Conservation (phyloP, 805 yeast genomes). For the Candida maltosa region DNA sequence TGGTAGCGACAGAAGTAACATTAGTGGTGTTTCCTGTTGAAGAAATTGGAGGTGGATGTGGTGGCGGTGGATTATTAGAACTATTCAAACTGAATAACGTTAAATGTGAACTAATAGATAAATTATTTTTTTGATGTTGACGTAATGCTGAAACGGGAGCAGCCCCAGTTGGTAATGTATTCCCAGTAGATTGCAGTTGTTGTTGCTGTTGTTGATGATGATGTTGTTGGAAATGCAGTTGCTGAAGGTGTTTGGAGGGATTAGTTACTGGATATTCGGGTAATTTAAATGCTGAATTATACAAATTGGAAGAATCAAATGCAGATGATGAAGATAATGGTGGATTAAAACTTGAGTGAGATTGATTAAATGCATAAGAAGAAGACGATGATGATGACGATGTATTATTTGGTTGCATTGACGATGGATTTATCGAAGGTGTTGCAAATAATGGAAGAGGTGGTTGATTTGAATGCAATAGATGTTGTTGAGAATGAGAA, state of each 20-base stretch:
- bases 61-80: conserved; percentile 16
- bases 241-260: conserved; percentile 2
- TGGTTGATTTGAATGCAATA: too few relatives aligned
- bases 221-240: conserved; percentile 4
- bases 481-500: neutral
- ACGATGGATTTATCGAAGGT: neutral
- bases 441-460: neutral
- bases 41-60: too few relatives aligned
- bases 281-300: neutral
- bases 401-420: neutral
- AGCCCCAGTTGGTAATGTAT: neutral
- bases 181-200: neutral
- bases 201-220: conserved; percentile 5
- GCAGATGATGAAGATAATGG: neutral
- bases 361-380: conserved; percentile 2
- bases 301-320: neutral
- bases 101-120: conserved; percentile 40
- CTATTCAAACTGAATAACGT: conserved; percentile 30
- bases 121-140: conserved; percentile 24
- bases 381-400: conserved; percentile 1
- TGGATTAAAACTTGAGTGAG: neutral
- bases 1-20: too few relatives aligned
- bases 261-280: conserved; percentile 3
- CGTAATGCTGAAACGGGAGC: conserved; percentile 1
- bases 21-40: too few relatives aligned